Conservation (phyloP, 1,139 yeast species). For the Lodderomyces elongisporus region DNA sequence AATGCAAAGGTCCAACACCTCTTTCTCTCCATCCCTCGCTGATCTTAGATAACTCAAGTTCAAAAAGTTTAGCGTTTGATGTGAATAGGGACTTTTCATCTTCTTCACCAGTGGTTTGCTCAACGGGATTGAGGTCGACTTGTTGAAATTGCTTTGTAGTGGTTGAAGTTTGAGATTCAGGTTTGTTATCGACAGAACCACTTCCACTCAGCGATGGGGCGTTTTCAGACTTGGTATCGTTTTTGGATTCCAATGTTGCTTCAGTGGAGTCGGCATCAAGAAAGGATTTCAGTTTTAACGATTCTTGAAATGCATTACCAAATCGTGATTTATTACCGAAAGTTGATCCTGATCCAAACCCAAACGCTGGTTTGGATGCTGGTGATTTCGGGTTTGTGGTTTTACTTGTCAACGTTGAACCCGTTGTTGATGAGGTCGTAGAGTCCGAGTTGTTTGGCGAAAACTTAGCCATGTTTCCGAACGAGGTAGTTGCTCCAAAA, state of each 20-base stretch:
- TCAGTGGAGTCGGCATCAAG: background rate
- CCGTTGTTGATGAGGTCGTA: constrained; percentile 3
- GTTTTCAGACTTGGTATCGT: constrained; percentile 26
- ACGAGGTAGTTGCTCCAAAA: constrained; percentile 48
- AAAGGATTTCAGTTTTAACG: constrained; percentile 28
- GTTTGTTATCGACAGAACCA: background rate
- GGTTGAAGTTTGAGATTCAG: constrained; percentile 8
- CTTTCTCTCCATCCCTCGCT: constrained; percentile 91
- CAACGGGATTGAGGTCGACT: constrained; percentile 49
- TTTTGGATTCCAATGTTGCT: constrained; percentile 47
- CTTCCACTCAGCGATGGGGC: background rate
- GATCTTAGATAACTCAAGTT: constrained; percentile 58
- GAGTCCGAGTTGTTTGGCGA: constrained; percentile 4
- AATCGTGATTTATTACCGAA: constrained; percentile 62
- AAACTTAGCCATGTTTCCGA: constrained; percentile 37
- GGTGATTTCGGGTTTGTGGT: constrained; percentile 4
- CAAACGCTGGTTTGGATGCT: constrained; percentile 2
- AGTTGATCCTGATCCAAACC: constrained; percentile 6
- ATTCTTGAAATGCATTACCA: constrained; percentile 52
- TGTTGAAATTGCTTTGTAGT: constrained; percentile 40
- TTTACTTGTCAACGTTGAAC: background rate
- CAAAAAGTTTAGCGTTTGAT: constrained; percentile 76
- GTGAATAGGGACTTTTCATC: constrained; percentile 66
- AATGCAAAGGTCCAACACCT: constrained; percentile 82
- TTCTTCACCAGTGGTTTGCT: constrained; percentile 82